phyloP scores from a whole-genome alignment of 2,329 filamentous ascomycete genomes.

The Colletotrichum limetticola region DNA sequence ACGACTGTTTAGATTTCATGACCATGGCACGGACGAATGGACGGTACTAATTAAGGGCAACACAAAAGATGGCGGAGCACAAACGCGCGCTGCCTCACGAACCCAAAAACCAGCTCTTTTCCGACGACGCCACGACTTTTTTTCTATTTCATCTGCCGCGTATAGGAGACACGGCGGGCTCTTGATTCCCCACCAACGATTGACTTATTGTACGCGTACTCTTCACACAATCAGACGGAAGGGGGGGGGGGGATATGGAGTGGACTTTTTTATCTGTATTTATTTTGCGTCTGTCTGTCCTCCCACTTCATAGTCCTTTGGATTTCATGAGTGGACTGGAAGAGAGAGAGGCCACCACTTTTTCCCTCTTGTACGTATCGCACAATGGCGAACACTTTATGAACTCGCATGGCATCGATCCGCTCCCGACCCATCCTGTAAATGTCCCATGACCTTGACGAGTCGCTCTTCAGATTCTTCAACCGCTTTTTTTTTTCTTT shows the following conservation, averaged over 20 bases:
- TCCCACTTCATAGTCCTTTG: neutral
- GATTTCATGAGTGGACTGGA: neutral
- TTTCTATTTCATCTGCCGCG: conserved; percentile 3
- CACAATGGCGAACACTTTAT: conserved; percentile 12
- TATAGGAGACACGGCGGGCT: conserved; percentile 19
- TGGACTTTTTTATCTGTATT: conserved; percentile 14
- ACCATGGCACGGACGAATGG: conserved; percentile 16
- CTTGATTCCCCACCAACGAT: conserved; percentile 28
- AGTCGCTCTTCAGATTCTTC: neutral
- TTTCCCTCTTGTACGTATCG: conserved; percentile 23
- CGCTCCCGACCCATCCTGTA: neutral
- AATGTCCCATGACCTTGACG: neutral
- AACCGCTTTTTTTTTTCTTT: neutral
- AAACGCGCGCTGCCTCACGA: neutral
- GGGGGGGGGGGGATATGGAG: conserved; percentile 1
- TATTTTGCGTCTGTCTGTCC: conserved; percentile 4
- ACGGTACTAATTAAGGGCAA: conserved; percentile 17
- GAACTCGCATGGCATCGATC: neutral
- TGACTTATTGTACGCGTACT: conserved; percentile 26
- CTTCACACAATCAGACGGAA: conserved; percentile 23
- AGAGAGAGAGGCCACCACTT: neutral
- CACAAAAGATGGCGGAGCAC: neutral
- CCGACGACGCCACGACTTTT: conserved; percentile 22
- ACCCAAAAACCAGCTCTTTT: neutral
- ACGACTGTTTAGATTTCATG: conserved; percentile 31